Percentiles rank a stretch among this genome's conserved stretches.
phyloP scores from a whole-genome alignment of 768 basidiomycete genomes.

The Boletellus ananiceps region DNA sequence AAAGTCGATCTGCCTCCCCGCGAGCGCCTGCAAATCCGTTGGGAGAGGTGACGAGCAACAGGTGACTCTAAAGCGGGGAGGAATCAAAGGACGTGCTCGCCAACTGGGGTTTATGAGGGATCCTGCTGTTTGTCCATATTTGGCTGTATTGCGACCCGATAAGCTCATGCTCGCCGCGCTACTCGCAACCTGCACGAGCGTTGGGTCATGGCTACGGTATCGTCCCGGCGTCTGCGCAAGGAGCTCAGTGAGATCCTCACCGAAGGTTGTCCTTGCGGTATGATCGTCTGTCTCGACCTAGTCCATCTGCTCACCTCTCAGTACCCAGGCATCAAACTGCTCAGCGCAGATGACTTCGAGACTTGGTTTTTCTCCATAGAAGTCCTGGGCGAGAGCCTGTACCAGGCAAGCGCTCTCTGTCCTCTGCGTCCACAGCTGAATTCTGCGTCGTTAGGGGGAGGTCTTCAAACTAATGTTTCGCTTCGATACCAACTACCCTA shows the following conservation, averaged over 20 bases:
- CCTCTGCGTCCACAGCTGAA: neutral
- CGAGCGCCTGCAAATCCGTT: constrained; percentile 63
- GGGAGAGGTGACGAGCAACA: constrained; percentile 39
- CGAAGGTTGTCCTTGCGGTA: constrained; percentile 67
- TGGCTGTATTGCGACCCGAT: constrained; percentile 18
- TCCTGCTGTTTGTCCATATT: constrained; percentile 36
- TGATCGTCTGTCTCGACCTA: constrained; percentile 6
- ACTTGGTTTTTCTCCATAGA: constrained; percentile 78
- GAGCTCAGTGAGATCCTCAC: constrained; percentile 63
- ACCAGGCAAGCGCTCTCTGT: constrained; percentile 45
- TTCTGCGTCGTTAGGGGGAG: constrained; percentile 53
- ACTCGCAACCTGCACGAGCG: constrained; percentile 13
- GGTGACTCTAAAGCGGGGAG: constrained; percentile 73
- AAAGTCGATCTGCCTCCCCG: constrained; percentile 52
- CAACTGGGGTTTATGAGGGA: constrained; percentile 25
- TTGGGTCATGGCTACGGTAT: constrained; percentile 55
- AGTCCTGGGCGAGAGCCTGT: constrained; percentile 80
- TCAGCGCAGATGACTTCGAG: constrained; percentile 72
- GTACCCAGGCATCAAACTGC: constrained; percentile 59
- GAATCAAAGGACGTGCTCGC: constrained; percentile 21
- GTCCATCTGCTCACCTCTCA: constrained; percentile 2
- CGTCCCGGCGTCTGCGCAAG: constrained; percentile 61
- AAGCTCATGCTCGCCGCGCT: constrained; percentile 2
- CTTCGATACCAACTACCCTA: constrained; percentile 80
- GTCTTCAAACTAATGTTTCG: constrained; percentile 74